These are phyloP conservation scores for Kwoniella dendrophila DNA, from an alignment of 768 basidiomycete species.

Conservation along the genomic window DNA sequence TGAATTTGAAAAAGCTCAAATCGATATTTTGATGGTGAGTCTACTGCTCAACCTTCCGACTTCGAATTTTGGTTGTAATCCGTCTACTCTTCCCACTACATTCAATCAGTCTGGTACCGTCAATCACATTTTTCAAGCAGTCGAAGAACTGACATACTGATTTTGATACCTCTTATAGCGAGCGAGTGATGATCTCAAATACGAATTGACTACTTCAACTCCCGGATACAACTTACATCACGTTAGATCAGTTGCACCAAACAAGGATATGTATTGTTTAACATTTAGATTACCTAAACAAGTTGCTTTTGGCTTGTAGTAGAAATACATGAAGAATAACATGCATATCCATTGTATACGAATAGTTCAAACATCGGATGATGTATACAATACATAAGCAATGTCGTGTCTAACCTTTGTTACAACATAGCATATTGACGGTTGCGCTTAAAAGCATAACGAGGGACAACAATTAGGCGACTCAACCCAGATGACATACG, in stretches of 20 bases:
- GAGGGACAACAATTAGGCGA: too few relatives aligned
- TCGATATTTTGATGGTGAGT: slow-evolving; percentile 79
- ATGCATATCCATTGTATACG: not conserved
- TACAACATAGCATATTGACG: too few relatives aligned
- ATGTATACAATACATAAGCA: too few relatives aligned
- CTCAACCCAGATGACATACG: too few relatives aligned
- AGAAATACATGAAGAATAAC: too few relatives aligned
- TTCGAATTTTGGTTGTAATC: too few relatives aligned
- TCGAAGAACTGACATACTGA: not conserved
- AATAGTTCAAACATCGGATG: too few relatives aligned
- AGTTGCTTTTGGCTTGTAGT: too few relatives aligned
- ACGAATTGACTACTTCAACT: slow-evolving; percentile 58
- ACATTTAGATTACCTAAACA: slow-evolving; percentile 72
- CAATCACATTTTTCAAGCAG: not conserved
- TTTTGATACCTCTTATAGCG: slow-evolving; percentile 60
- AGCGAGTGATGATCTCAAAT: slow-evolving; percentile 69
- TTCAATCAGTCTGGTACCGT: too few relatives aligned
- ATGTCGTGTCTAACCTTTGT: too few relatives aligned
- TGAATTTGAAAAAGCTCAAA: slow-evolving; percentile 67
- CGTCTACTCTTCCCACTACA: too few relatives aligned
- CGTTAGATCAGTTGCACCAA: slow-evolving; percentile 91
- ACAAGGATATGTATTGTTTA: slow-evolving; percentile 97
- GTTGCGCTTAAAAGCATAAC: too few relatives aligned
- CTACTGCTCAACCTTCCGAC: not conserved
- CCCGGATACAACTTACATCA: slow-evolving; percentile 62